Conservation (phyloP, 805 yeast species). For the Candida maesae region DNA sequence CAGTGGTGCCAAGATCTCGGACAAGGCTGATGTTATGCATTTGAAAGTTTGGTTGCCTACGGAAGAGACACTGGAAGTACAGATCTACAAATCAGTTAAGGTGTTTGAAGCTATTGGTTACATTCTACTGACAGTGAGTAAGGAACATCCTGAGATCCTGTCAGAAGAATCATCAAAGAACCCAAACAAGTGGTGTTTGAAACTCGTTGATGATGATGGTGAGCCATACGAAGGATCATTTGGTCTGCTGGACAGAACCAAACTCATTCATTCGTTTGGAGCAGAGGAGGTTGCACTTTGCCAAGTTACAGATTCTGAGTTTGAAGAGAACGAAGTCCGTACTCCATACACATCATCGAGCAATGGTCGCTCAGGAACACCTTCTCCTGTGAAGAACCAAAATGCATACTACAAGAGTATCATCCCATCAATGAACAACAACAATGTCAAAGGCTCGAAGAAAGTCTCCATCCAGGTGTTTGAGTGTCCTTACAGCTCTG, state of each 20-base stretch:
- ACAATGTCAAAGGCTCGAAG: slow-evolving; percentile 26
- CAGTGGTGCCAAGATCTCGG: slow-evolving; percentile 26
- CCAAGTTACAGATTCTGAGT: slow-evolving; percentile 45
- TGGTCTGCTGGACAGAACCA: slow-evolving; percentile 75
- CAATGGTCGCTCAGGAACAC: slow-evolving; percentile 5
- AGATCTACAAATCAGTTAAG: slow-evolving; percentile 33
- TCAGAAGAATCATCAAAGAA: slow-evolving; percentile 27
- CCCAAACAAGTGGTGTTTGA: slow-evolving; percentile 72
- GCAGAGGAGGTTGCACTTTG: slow-evolving; percentile 81
- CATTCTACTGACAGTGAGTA: slow-evolving; percentile 31
- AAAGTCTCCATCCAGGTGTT: slow-evolving; percentile 30
- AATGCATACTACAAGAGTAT: slow-evolving; percentile 36
- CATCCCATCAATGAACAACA: slow-evolving; percentile 26
- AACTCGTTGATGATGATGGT: slow-evolving; percentile 88
- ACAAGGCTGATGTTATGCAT: slow-evolving; percentile 20
- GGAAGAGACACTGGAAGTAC: slow-evolving; percentile 23
- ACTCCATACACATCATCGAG: slow-evolving; percentile 47
- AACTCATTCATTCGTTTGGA: slow-evolving; percentile 66
- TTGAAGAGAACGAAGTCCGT: slow-evolving; percentile 41
- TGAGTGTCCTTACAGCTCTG: slow-evolving; percentile 32
- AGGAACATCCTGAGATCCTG: slow-evolving; percentile 8
- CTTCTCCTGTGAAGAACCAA: slow-evolving; percentile 21
- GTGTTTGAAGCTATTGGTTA: slow-evolving; percentile 57
- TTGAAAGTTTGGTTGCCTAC: slow-evolving; percentile 27
- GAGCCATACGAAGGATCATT: slow-evolving; percentile 88